A percentile compares a stretch with the other conserved stretches of the same genome.
phyloP scores from a whole-genome alignment of 495 filamentous ascomycete species.

The Tuber microsphaerosporum region DNA sequence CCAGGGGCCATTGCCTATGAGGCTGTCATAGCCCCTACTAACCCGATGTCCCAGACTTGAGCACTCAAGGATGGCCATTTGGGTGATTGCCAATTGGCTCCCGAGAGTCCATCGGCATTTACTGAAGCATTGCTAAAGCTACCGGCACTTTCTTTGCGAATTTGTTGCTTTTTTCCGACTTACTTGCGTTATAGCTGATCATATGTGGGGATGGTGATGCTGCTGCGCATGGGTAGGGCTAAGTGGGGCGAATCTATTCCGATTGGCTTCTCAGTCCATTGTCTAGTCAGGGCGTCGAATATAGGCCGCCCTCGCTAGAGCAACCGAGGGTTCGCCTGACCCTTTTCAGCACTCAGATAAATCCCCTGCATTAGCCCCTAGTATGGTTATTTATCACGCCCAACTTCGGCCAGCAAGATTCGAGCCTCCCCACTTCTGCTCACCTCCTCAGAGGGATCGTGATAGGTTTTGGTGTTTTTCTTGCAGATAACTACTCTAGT shows the following conservation, averaged over 20 bases:
- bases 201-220: neutral
- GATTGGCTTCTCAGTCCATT: neutral
- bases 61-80: neutral
- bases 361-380: neutral
- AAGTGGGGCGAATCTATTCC: neutral
- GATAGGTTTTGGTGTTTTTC: neutral
- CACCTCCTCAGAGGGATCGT: neutral
- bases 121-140: neutral
- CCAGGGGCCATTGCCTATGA: neutral
- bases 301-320: no score
- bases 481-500: neutral
- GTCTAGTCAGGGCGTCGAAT: neutral
- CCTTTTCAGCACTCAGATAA: no score
- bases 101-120: neutral
- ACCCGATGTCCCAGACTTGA: neutral
- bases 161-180: neutral
- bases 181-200: neutral
- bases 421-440: neutral
- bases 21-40: neutral
- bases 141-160: neutral
- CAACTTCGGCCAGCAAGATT: neutral
- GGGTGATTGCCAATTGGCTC: neutral
- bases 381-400: neutral
- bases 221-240: neutral
- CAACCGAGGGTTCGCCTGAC: neutral